Evolutionary conservation across 2,329 filamentous ascomycete genomes (phyloP), one percentile per base, ranked within the genome.

Genomic region (Juglanconis oblonga): DNA sequence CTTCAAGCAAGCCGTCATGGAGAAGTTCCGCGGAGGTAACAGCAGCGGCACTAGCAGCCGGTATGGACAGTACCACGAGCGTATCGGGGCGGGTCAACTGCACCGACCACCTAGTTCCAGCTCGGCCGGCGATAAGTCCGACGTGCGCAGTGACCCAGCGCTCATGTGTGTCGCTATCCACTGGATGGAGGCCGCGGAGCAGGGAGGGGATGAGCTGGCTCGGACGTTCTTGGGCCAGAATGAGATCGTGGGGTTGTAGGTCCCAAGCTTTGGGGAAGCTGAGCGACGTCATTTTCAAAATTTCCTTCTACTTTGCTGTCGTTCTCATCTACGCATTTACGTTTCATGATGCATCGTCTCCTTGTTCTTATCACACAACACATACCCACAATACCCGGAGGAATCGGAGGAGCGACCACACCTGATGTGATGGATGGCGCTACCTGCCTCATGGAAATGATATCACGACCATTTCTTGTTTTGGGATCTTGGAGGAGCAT

Each of bases 81-180:
- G 69, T 14, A 54, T 63, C 9, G 65, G 65, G 13, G 65, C 63
- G 5, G 61, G 61, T 11, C 61, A 58, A 35, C 38, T 51, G n/a
- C 58, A 63, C 11, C 61, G 61, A 10, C 59, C 55, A 7, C 66
- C 65, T 7, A 65, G 48, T 13, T 66, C 62, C 7, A 59, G 57
- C 24, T 61, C 61, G 6, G 66, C 58, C 36, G 62, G 69, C 5
- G 69, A 69, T 3, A 67, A 65, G 35, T 58, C 67, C 1, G 76
- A 84, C 61, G 80, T 84, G 40, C 73, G 91, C 66, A 92, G 88
- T 62, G 92, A 97, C 72, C 91, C 91, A 2, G 89, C 89, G 57
- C 87, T 92, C 47, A 95, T 98, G 90, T 97, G 93, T 69, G 86
- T 97, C 59, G 94, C 94, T 9, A 87, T 96, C 74, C 94, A 98